A percentile compares a stretch with the other conserved stretches of the same genome.
These are phyloP conservation scores for Colletotrichum navitas DNA, from an alignment of 2,329 filamentous ascomycete species.

Conservation along the genomic window DNA sequence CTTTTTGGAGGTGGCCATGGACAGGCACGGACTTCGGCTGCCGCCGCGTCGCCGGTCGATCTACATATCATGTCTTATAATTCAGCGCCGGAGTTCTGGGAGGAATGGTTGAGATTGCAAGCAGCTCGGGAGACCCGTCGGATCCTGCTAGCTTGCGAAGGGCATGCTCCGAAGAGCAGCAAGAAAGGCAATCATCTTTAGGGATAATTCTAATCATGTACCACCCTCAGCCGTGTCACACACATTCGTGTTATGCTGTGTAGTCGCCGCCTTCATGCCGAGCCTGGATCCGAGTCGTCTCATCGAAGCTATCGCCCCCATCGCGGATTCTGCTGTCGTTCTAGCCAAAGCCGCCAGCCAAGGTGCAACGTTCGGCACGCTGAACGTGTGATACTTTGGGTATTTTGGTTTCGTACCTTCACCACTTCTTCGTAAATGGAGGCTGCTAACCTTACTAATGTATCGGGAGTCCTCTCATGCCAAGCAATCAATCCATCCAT, in stretches of 20 bases:
- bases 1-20: not conserved
- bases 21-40: not conserved
- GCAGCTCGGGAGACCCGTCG: not conserved
- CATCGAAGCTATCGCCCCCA: too few relatives aligned
- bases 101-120: not conserved
- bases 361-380: too few relatives aligned
- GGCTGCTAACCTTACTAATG: too few relatives aligned
- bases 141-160: not conserved
- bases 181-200: not conserved
- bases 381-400: too few relatives aligned
- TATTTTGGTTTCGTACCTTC: too few relatives aligned
- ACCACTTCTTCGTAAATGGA: too few relatives aligned
- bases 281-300: not conserved
- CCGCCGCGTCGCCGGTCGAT: not conserved
- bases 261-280: too few relatives aligned
- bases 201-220: constrained; percentile 9
- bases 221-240: not conserved
- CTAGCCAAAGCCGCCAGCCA: too few relatives aligned
- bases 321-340: too few relatives aligned
- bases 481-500: too few relatives aligned
- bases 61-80: not conserved
- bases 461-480: too few relatives aligned
- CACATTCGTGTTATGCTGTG: not conserved
- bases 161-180: not conserved
- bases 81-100: constrained; percentile 33